Evolutionary conservation across 306 rosid genomes (phyloP), one percentile per base, ranked within the genome.

Genomic region (Ochetophila trinervis): DNA sequence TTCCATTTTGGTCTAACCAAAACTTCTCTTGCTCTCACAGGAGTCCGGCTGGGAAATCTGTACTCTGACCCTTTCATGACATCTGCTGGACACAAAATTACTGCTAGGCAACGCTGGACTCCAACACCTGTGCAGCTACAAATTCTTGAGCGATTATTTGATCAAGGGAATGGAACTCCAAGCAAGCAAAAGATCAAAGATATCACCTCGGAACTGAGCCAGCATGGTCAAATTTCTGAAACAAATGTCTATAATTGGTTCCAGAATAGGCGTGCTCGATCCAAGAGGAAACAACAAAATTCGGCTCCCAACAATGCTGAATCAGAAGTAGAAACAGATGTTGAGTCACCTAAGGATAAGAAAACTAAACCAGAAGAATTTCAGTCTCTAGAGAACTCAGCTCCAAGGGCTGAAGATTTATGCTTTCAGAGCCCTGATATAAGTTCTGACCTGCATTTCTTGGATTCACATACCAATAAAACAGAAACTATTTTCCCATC

Each of bases 51-150:
- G 73, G 96, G 98, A 17, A 87, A 76, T 66, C 67, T 87, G 21
- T 92, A 92, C 83, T 89, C 91, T 69, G 97, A 93, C 34, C 82
- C 96, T 35, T 74, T 90, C 68, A 74, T 90, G 91, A 70, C 86
- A 75, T 78, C 97, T 74, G 54, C 72, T 57, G 88, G 91, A 57
- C 98, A 89, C 88, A 93, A 93, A 64, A 87, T 93, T 32, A 82
- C 91, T 35, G 88, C 99, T 5, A 84, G 99, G 64, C 99, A 93
- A 71, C 78, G 99, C n/a, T 93, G 99, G 99, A 93, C 91, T 66
- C 99, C 99, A 30, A 86, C 96, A 5, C 87, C 91, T 0, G 63
- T 86, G 76, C 99, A 93, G 74, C 97, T 93, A 47, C 91, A 90
- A 75, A 90, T 90, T 79, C 88, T 93, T 54, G 99, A 93, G 81